Base-by-base conservation (phyloP, 2,329 filamentous ascomycete species). In the Phialophora tarda region DNA sequence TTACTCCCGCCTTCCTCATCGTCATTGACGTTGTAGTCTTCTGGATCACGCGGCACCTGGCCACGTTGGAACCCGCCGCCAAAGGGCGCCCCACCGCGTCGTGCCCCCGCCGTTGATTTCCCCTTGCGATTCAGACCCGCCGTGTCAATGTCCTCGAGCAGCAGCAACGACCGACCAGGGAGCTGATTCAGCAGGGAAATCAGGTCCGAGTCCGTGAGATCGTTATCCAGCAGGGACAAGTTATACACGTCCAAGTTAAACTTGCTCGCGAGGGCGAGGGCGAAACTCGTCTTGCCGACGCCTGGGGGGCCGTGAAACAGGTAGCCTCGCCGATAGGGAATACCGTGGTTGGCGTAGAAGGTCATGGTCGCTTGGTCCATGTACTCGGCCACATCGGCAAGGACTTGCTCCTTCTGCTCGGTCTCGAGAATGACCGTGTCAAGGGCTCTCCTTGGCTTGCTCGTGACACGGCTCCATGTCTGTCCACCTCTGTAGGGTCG, bases 251-350 rank as follows among this genome's bases (percentile, higher is more conserved):
- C 85, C 0, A 91, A 82, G 1, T 86, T 86, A 69, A 91, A 89
- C 1, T 88, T 82, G 0, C 88, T 87, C 0, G 88, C 88, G 8
- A 91, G 78, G 0, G 88, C 88, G 73, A 90, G 88, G 0, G 85
- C 88, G 26, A 91, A 83, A 17, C 85, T 88, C 0, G 88, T 91
- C 77, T 93, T 93, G 23, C 90, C 90, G 0, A 89, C 91, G 0
- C 90, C 90, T 0, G 90, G 90, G 0, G 90, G 90, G 0, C 91
- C 91, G 71, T 92, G 84, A 72, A 95, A 91, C 0, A 95, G 83
- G 72, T 93, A 94, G 0, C 92, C 92, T 32, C 91, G 79, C 0
- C 91, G 84, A 62, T 93, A 88, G 0, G 91, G 91, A 30, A 94
- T 91, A 0, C 91, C 74, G 59, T 74, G 71, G 53, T 67, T 71